phyloP scores from a whole-genome alignment of 2,329 filamentous ascomycete species.

The Tympanopsis confertula region DNA sequence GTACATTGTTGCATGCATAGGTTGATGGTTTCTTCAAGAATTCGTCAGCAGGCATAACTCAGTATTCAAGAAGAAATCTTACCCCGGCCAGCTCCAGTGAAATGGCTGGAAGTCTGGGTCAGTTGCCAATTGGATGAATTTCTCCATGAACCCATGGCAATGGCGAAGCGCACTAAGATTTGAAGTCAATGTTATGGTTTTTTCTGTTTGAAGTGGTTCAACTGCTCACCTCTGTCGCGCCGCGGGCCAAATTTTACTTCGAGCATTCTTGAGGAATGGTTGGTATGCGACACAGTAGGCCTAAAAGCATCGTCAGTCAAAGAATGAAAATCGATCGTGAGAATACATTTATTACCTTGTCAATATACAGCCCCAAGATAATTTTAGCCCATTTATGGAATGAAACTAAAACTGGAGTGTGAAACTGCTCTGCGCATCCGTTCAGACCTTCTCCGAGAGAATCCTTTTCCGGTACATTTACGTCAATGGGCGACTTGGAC shows the following conservation, averaged over 20 bases:
- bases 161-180: slow-evolving; percentile 24
- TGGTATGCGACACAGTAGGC: slow-evolving; percentile 32
- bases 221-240: slow-evolving; percentile 27
- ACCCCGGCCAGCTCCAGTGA: slow-evolving; percentile 33
- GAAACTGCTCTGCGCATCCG: slow-evolving; percentile 21
- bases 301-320: slow-evolving; percentile 7
- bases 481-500: slow-evolving; percentile 5
- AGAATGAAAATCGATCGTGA: background rate
- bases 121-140: slow-evolving; percentile 30
- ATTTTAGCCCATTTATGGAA: slow-evolving; percentile 34
- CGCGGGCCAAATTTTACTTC: slow-evolving; percentile 30
- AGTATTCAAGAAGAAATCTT: slow-evolving; percentile 3
- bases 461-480: slow-evolving; percentile 12
- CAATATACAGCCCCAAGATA: slow-evolving; percentile 26
- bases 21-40: slow-evolving; percentile 21
- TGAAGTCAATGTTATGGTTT: slow-evolving; percentile 5
- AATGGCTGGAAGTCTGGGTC: slow-evolving; percentile 32
- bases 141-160: slow-evolving; percentile 33
- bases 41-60: background rate
- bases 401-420: slow-evolving; percentile 24
- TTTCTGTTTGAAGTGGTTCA: background rate
- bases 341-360: slow-evolving; percentile 22
- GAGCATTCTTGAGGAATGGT: slow-evolving; percentile 32
- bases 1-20: slow-evolving; percentile 28
- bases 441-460: slow-evolving; percentile 12